Evolutionary conservation across 2,329 filamentous ascomycete genomes (phyloP).

Genomic region (Kalmusia sp.): DNA sequence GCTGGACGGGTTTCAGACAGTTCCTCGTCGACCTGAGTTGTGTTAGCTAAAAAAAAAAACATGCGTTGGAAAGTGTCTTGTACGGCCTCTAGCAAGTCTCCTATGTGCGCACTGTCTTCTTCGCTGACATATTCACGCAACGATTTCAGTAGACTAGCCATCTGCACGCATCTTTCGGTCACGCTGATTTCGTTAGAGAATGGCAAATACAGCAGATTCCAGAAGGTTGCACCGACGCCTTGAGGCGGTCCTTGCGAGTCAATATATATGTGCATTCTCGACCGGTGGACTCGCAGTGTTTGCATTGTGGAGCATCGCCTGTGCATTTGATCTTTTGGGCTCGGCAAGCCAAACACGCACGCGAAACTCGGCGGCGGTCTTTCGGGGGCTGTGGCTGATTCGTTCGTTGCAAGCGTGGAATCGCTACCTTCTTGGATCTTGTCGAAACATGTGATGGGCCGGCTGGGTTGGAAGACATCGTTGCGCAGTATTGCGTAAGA

Average conservation of each 20-base stretch:
- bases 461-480: conserved; percentile 14
- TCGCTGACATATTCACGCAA: conserved; percentile 24
- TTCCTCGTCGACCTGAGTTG: conserved; percentile 34
- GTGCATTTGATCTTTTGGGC: conserved; percentile 51
- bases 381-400: conserved; percentile 19
- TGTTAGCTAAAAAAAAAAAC: conserved; percentile 12
- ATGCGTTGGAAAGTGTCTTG: not conserved
- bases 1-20: conserved; percentile 25
- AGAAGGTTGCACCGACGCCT: conserved; percentile 31
- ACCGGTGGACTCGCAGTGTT: conserved; percentile 42
- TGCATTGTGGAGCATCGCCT: conserved; percentile 45
- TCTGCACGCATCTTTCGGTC: conserved; percentile 36
- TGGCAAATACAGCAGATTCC: not conserved
- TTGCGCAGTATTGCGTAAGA: not conserved
- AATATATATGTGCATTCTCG: conserved; percentile 49
- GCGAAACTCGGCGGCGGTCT: conserved; percentile 33
- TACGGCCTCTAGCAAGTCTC: conserved; percentile 31
- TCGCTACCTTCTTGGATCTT: conserved; percentile 32
- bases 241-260: conserved; percentile 47
- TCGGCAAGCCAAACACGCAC: conserved; percentile 46
- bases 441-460: conserved; percentile 7
- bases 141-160: conserved; percentile 30
- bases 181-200: conserved; percentile 30
- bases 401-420: conserved; percentile 36
- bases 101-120: conserved; percentile 31